Percentiles rank a stretch among this genome's conserved stretches.
Conservation (phyloP, 371 early-diverging fungal genomes). For the Mortierella sp. region DNA sequence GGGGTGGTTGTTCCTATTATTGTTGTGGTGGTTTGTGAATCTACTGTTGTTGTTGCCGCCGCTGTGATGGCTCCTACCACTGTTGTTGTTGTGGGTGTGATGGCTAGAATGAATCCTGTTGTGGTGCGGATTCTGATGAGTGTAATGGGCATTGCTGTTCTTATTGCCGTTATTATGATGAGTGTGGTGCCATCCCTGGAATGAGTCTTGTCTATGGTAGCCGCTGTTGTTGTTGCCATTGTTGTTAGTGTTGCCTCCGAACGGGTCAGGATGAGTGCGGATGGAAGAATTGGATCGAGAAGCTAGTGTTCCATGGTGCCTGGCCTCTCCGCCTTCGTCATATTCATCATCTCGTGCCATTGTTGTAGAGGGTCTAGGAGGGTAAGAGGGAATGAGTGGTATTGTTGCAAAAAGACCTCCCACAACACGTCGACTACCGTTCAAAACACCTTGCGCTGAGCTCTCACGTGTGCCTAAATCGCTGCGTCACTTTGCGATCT, state of each 20-base stretch:
- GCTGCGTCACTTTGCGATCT: too few species aligned
- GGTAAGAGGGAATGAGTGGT: neutral
- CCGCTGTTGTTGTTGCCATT: slow-evolving; percentile 1
- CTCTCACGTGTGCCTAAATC: too few species aligned
- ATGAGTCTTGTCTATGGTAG: neutral
- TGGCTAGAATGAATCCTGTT: neutral
- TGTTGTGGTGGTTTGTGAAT: neutral
- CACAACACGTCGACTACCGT: too few species aligned
- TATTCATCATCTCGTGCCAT: slow-evolving; percentile 11
- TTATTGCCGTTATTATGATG: neutral
- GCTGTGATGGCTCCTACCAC: neutral
- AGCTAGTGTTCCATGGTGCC: neutral
- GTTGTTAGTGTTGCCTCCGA: neutral
- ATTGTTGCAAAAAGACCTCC: too few species aligned
- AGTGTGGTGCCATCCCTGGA: neutral
- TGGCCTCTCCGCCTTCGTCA: neutral
- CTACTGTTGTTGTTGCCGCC: neutral
- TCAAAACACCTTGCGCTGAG: too few species aligned
- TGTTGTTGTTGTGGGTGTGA: slow-evolving; percentile 5
- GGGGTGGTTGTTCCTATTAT: slow-evolving; percentile 3
- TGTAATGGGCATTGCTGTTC: too few species aligned
- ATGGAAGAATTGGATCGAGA: neutral
- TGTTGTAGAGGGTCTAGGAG: neutral
- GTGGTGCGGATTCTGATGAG: neutral
- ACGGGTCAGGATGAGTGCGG: neutral